Evolutionary conservation across 768 basidiomycete genomes (phyloP).

Genomic region (Boletus coccyginus): DNA sequence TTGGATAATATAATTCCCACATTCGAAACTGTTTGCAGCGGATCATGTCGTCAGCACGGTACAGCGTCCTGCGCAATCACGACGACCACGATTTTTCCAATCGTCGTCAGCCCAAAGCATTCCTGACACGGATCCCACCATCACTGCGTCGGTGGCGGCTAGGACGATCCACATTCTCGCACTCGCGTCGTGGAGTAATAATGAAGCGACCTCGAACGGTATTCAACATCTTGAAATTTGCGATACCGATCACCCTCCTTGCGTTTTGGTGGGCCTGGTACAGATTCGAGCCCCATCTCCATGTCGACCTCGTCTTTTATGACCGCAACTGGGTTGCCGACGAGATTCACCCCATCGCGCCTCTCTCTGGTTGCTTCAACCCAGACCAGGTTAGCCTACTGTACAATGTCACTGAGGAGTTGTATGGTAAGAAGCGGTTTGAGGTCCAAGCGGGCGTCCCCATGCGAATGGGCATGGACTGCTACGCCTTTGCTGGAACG

Average conservation of each 20-base stretch:
- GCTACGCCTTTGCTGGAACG: slow-evolving; percentile 89
- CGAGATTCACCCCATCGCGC: slow-evolving; percentile 64
- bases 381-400: slow-evolving; percentile 51
- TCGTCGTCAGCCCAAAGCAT: neutral
- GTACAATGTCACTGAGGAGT: slow-evolving; percentile 66
- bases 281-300: slow-evolving; percentile 63
- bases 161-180: neutral
- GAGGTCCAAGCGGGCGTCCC: slow-evolving; percentile 81
- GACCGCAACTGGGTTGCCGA: slow-evolving; percentile 67
- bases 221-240: slow-evolving; percentile 41
- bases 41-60: slow-evolving; percentile 10
- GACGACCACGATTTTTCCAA: slow-evolving; percentile 7
- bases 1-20: neutral
- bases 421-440: slow-evolving; percentile 62
- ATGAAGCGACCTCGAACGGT: slow-evolving; percentile 34
- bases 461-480: slow-evolving; percentile 80
- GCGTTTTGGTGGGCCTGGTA: slow-evolving; percentile 40
- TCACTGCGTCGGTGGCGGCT: slow-evolving; percentile 10
- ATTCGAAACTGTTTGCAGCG: neutral
- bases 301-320: slow-evolving; percentile 83
- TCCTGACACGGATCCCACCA: neutral
- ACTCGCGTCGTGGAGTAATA: neutral
- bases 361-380: slow-evolving; percentile 75
- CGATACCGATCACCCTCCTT: slow-evolving; percentile 34
- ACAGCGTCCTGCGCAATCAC: slow-evolving; percentile 9